Base-by-base conservation (phyloP, 495 filamentous ascomycete species). In the Lasiosphaeris hirsuta region DNA sequence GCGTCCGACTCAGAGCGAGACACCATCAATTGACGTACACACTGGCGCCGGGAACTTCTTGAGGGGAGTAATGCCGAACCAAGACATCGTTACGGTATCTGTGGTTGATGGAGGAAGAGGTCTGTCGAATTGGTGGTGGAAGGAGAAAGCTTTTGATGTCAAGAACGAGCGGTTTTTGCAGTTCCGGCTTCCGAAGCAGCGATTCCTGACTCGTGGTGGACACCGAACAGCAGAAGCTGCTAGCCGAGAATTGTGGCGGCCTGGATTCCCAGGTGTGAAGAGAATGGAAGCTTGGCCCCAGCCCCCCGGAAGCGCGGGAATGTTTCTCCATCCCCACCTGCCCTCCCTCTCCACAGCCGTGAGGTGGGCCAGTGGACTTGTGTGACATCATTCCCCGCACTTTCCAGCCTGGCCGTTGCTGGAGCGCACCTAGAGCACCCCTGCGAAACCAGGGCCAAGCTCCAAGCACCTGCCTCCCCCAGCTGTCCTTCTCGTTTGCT, bases 31-130 rank as follows among this genome's bases (percentile, higher is more conserved):
- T 63, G 66, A 86, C 92, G 61, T 87, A 96, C 93, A 81, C 66
- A 96, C 73, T 44, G 89, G 88, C 62, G 85, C 82, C 65, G 88
- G 89, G 80, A 92, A 97, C 82, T 96, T 96, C 85, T 95, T 96
- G 69, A 80, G 68, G 38, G 80, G 77, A 56, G 67, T 51, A 42
- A 76, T 67, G 54, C 86, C 86, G 72, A 96, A 81, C 75, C 90
- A 78, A 78, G 84, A 81, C 90, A 92, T 91, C 60, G 69, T 86
- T 78, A 66, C 68, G 73, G 72, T 66, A 54, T 62, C 59, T 55
- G 57, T 56, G 49, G 68, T 51, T 56, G 58, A 60, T 55, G 52
- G 54, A 52, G 66, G 59, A 54, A 57, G 51, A 52, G 49, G 58
- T 59, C 56, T 56, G 59, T 54, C 47, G 60, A 61, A 54, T 43